Evolutionary conservation across 108 stramenopile species (phyloP), one percentile per base, ranked within the genome.

Genomic region (Cyclotella choctawhatcheeana): DNA sequence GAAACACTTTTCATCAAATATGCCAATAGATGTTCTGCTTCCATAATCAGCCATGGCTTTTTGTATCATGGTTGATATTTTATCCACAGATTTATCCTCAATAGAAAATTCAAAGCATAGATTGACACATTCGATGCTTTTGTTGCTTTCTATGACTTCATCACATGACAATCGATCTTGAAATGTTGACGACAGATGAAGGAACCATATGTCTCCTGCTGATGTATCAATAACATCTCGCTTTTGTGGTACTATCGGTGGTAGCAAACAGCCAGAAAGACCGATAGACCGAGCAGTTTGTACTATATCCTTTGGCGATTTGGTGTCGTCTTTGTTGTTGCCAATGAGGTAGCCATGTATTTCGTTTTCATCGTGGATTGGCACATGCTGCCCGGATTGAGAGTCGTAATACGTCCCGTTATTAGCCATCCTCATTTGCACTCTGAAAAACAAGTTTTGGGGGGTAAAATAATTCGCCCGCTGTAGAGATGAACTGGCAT

Each of bases 341-440:
- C 20, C 22, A 34, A 55, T 34, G 20, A 84, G 64, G 61, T 81
- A 76, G 12, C 68, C 33, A 17, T 61, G 40, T 29, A 87, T 79
- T 44, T 79, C 74, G 18, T 52, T 59, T 65, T 84, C 83, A 30
- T 87, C 62, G 72, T 87, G 86, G 26, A 84, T 44, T 21, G 86
- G 70, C 2, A 87, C 76, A 44, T 87, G 81, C 64, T 76, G 45
- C 8, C 86, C 86, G 17, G 86, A 87, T 51, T 87, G 86, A 18
- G 86, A 87, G 62, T 87, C 86, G 58, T 87, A 87, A 45, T 87
- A 87, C 13, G 83, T 82, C 21, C 2, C 43, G n/a, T n/a, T n/a
- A n/a, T n/a, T n/a, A n/a, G n/a, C n/a, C n/a, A n/a, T n/a, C n/a
- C n/a, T n/a, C n/a, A n/a, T n/a, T n/a, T n/a, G n/a, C n/a, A n/a